These are phyloP conservation scores for Candida glucosophila DNA, from an alignment of 1,139 yeast genomes.

Conservation along the genomic window DNA sequence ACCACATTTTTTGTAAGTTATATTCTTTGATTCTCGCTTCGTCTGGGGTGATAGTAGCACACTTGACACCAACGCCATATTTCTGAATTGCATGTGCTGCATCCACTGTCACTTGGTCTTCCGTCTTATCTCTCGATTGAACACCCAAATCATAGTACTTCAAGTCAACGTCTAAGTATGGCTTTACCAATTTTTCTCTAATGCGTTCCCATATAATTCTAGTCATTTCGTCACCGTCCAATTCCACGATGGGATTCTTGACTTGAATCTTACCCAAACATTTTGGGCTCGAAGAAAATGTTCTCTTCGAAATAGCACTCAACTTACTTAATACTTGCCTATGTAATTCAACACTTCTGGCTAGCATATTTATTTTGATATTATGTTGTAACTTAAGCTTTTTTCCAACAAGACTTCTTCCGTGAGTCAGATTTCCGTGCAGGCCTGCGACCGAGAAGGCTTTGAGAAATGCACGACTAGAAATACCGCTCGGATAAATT, in stretches of 20 bases:
- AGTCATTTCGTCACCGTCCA: constrained; percentile 86
- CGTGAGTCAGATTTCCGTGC: too few species aligned
- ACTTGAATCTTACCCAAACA: constrained; percentile 52
- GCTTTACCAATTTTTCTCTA: constrained; percentile 59
- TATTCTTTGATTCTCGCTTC: constrained; percentile 75
- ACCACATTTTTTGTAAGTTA: constrained; percentile 73
- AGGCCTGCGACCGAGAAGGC: too few species aligned
- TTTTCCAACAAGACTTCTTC: too few species aligned
- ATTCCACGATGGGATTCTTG: constrained; percentile 65
- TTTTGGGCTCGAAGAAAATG: constrained; percentile 13
- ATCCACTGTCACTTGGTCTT: constrained; percentile 65
- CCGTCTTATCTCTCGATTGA: constrained; percentile 60
- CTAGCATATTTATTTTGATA: too few species aligned
- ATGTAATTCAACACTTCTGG: too few species aligned
- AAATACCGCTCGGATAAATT: too few species aligned
- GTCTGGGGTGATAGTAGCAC: constrained; percentile 84
- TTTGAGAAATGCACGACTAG: too few species aligned
- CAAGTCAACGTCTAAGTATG: constrained; percentile 64
- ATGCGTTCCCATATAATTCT: constrained; percentile 76
- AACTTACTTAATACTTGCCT: too few species aligned
- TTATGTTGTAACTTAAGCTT: too few species aligned
- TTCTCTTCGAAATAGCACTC: constrained; percentile 11
- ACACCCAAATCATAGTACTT: constrained; percentile 72
- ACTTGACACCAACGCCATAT: constrained; percentile 75
- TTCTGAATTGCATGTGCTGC: constrained; percentile 70